phyloP scores from a whole-genome alignment of 345 rosid species.

The Anastatica hierochuntica region DNA sequence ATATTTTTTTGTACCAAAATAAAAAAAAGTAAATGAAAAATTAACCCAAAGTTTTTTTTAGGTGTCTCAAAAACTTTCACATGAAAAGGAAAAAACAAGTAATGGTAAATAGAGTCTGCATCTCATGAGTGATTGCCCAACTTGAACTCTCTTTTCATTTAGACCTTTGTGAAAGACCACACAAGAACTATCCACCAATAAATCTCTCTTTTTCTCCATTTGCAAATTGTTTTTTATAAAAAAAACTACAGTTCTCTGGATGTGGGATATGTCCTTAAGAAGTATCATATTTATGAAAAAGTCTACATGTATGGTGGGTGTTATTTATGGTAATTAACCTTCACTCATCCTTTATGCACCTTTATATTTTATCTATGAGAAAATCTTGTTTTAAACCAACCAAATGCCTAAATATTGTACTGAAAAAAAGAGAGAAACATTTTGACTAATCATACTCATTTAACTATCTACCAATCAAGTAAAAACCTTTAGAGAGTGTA shows the following conservation, averaged over 20 bases:
- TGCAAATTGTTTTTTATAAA: no score
- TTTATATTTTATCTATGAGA: no score
- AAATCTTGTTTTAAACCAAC: no score
- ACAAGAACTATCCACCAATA: slow-evolving; percentile 15
- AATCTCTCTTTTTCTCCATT: not conserved
- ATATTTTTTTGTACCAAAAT: no score
- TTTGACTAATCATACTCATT: no score
- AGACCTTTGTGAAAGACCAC: slow-evolving; percentile 28
- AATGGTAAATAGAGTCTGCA: slow-evolving; percentile 28
- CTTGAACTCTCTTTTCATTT: slow-evolving; percentile 25
- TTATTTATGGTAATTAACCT: slow-evolving; percentile 20
- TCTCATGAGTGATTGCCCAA: slow-evolving; percentile 31
- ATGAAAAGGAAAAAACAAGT: slow-evolving; percentile 27
- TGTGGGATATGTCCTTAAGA: slow-evolving; percentile 17
- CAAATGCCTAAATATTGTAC: no score
- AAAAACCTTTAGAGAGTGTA: no score
- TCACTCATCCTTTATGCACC: no score
- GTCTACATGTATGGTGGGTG: slow-evolving; percentile 18
- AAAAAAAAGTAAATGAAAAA: no score
- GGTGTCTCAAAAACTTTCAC: slow-evolving; percentile 25
- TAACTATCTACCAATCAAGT: no score
- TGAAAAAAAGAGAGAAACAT: no score
- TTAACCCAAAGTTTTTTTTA: slow-evolving; percentile 17
- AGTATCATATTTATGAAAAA: slow-evolving; percentile 17
- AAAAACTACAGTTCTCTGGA: no score